Base-by-base conservation (phyloP, 225 moss, liverwort and hornwort species). In the Takakia lepidozioides region DNA sequence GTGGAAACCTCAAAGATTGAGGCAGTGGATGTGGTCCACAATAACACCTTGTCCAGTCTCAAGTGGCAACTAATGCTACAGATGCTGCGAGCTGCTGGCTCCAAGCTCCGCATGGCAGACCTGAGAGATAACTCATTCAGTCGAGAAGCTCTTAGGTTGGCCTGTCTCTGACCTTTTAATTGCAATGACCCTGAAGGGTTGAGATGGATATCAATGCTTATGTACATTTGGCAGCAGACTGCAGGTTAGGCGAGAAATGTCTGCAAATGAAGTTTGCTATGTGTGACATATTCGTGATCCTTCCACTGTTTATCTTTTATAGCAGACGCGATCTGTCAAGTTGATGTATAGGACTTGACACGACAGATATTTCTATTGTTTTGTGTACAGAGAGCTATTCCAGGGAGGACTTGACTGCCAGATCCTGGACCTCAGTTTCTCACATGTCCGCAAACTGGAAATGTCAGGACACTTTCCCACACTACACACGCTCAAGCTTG, bases 311-410 rank as follows among this genome's bases (percentile, higher is more conserved):
- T n/a, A n/a, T n/a, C n/a, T n/a, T n/a, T n/a, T n/a, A n/a, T n/a
- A n/a, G n/a, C n/a, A n/a, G n/a, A n/a, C n/a, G n/a, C n/a, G n/a
- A n/a, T n/a, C n/a, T n/a, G n/a, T n/a, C n/a, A n/a, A n/a, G n/a
- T n/a, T n/a, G n/a, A n/a, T n/a, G n/a, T n/a, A n/a, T n/a, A n/a
- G n/a, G n/a, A n/a, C n/a, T n/a, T n/a, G n/a, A n/a, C n/a, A n/a
- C n/a, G n/a, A n/a, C n/a, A n/a, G n/a, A n/a, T n/a, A n/a, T n/a
- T n/a, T n/a, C n/a, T n/a, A n/a, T n/a, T n/a, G n/a, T n/a, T n/a
- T n/a, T n/a, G n/a, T n/a, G n/a, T n/a, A n/a, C 75, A 86, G 82
- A 70, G 79, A 71, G 57, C 55, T 87, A 6, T 76, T 87, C 51
- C 83, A 83, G 24, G 65, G 76, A 64, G 86, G 83, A 50, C 38